Conservation (phyloP, 192 early-diverging fungal species). For the Coemansia sp. region DNA sequence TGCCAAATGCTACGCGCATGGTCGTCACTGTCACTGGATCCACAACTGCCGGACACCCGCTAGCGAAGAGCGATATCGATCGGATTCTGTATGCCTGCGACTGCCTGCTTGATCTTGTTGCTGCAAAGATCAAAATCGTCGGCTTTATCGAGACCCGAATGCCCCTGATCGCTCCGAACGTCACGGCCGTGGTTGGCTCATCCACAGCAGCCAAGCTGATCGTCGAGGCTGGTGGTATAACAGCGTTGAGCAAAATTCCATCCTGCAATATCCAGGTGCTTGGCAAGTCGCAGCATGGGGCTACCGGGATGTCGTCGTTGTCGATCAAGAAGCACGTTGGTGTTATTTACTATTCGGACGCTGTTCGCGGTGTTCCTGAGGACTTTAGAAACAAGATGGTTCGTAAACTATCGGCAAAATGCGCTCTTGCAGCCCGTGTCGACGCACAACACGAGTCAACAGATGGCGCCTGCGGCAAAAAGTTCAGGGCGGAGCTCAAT, state of each 20-base stretch:
- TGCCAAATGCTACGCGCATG: slow-evolving; percentile 86
- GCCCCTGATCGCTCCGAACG: slow-evolving; percentile 92
- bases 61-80: slow-evolving; percentile 64
- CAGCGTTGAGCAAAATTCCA: slow-evolving; percentile 84
- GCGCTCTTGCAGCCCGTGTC: slow-evolving; percentile 83
- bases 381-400: slow-evolving; percentile 81
- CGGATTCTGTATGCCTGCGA: slow-evolving; percentile 80
- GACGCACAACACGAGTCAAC: slow-evolving; percentile 70
- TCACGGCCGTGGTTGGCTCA: slow-evolving; percentile 84
- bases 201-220: slow-evolving; percentile 89
- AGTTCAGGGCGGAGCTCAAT: slow-evolving; percentile 78
- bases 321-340: slow-evolving; percentile 77
- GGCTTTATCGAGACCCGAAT: slow-evolving; percentile 92
- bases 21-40: slow-evolving; percentile 89
- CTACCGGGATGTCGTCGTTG: slow-evolving; percentile 31
- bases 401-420: slow-evolving; percentile 82
- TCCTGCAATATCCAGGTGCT: slow-evolving; percentile 86
- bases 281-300: slow-evolving; percentile 38
- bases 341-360: slow-evolving; percentile 75
- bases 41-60: slow-evolving; percentile 72
- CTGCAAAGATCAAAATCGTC: slow-evolving; percentile 65
- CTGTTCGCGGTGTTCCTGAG: slow-evolving; percentile 67
- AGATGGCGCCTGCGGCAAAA: slow-evolving; percentile 75
- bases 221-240: slow-evolving; percentile 87
- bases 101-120: slow-evolving; percentile 68